Conservation (phyloP, 148 eudicot species). For the Fagopyrum tataricum region DNA sequence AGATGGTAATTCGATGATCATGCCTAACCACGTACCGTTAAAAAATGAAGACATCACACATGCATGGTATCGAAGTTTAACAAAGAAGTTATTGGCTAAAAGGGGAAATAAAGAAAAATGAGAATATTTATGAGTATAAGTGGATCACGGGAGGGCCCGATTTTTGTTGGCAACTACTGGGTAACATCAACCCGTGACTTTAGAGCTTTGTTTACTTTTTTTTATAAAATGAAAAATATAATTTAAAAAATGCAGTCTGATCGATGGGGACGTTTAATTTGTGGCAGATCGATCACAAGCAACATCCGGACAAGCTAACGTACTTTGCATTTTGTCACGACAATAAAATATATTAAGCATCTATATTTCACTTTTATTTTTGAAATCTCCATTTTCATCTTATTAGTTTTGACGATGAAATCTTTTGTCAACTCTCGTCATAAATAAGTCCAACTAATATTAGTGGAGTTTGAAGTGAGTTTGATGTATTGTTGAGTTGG, state of each 20-base stretch:
- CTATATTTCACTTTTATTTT: not conserved
- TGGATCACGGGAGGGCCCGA: slow-evolving; percentile 12
- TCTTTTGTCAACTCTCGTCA: not conserved
- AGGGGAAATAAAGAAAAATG: too few species aligned
- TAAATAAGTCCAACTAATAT: not conserved
- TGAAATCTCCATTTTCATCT: not conserved
- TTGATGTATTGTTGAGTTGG: too few species aligned
- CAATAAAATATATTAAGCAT: not conserved
- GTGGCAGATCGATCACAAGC: slow-evolving; percentile 10
- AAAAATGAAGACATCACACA: too few species aligned
- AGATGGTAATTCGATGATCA: too few species aligned
- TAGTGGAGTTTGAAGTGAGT: too few species aligned
- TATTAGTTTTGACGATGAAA: slow-evolving; percentile 6
- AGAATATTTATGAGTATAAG: not conserved
- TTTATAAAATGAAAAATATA: not conserved
- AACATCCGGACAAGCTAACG: not conserved
- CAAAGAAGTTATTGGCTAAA: too few species aligned
- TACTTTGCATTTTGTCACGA: slow-evolving; percentile 8
- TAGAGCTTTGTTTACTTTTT: not conserved
- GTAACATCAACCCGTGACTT: slow-evolving; percentile 6
- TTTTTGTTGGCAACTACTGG: not conserved
- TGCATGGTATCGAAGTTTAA: too few species aligned
- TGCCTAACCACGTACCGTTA: too few species aligned
- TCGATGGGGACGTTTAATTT: not conserved
- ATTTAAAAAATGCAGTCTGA: not conserved